Evolutionary conservation across 495 filamentous ascomycete genomes (phyloP).

Genomic region (Podospora tetraspora): DNA sequence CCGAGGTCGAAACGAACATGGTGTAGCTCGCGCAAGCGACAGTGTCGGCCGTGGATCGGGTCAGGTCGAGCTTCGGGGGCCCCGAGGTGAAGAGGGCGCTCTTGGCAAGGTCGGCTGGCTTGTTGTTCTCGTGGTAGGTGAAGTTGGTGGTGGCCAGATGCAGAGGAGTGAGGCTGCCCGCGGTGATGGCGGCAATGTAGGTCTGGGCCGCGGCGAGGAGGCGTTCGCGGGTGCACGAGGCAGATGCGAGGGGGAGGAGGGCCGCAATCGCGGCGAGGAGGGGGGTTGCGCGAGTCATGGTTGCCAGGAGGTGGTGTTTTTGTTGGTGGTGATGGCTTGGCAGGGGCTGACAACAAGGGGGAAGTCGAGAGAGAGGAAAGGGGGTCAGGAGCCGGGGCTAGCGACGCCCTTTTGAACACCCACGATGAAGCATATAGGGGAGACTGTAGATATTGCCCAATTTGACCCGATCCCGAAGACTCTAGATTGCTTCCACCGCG

Average conservation of each 20-base stretch:
- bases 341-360: neutral
- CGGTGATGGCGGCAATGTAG: conserved; percentile 10
- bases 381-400: neutral
- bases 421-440: neutral
- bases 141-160: conserved; percentile 16
- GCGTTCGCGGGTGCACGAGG: conserved; percentile 15
- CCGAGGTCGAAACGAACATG: conserved; percentile 33
- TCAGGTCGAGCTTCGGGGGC: conserved; percentile 33
- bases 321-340: neutral
- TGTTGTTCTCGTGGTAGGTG: conserved; percentile 28
- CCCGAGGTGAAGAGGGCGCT: conserved; percentile 27
- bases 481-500: neutral
- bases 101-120: conserved; percentile 18
- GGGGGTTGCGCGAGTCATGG: neutral
- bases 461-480: neutral
- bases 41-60: conserved; percentile 36
- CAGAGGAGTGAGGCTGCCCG: conserved; percentile 4
- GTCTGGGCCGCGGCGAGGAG: conserved; percentile 10
- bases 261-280: neutral
- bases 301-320: neutral
- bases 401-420: neutral
- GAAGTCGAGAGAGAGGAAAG: neutral
- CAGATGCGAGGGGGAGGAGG: neutral
- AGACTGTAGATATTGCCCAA: neutral
- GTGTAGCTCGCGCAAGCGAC: conserved; percentile 38